Conservation (phyloP, 139 green algal genomes). For the Astrephomene gubernaculifera region DNA sequence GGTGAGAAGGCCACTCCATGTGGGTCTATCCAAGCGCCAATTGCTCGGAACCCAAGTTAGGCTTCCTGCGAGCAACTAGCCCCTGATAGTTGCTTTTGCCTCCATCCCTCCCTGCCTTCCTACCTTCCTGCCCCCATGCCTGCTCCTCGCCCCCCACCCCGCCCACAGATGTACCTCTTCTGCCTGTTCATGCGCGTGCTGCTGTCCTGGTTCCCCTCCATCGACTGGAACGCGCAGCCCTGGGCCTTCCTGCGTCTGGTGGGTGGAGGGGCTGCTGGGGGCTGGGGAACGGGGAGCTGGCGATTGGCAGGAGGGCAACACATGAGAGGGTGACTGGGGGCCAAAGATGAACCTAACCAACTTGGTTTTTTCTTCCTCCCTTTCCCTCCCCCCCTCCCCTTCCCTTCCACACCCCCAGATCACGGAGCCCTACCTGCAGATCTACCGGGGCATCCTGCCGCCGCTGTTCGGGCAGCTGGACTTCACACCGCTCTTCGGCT, state of each 20-base stretch:
- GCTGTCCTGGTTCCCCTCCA: conserved; percentile 96
- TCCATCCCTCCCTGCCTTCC: no score
- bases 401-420: conserved; percentile 69
- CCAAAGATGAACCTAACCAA: no score
- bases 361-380: no score
- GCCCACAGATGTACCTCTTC: conserved; percentile 92
- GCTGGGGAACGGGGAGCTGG: neutral
- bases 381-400: neutral
- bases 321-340: no score
- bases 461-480: conserved; percentile 96
- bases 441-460: conserved; percentile 95
- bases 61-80: no score
- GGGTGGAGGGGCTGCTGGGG: conserved; percentile 2
- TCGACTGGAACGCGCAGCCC: conserved; percentile 95
- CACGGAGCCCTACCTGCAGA: conserved; percentile 98
- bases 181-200: conserved; percentile 96
- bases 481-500: conserved; percentile 97
- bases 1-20: no score
- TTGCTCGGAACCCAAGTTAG: no score
- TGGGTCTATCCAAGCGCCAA: no score
- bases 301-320: neutral
- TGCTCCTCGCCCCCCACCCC: neutral
- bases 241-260: conserved; percentile 93
- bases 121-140: neutral
- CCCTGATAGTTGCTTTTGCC: no score